These are phyloP conservation scores for Ophiosphaerella narmari DNA, from an alignment of 2,329 filamentous ascomycete species.

Conservation along the genomic window DNA sequence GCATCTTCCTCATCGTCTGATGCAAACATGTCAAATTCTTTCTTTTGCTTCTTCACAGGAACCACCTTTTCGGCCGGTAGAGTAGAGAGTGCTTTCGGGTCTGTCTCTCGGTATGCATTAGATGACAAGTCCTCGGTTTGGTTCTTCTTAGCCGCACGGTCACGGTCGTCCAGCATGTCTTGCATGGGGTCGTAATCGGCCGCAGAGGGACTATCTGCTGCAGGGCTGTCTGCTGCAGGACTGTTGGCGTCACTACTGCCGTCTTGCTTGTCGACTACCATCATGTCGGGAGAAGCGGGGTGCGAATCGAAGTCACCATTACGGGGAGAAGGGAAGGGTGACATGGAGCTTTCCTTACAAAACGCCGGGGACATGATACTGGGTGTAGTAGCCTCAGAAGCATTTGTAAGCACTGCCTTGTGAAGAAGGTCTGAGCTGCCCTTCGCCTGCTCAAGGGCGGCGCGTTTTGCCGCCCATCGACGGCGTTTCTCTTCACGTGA, in stretches of 20 bases:
- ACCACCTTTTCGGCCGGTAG: conserved; percentile 47
- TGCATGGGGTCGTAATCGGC: conserved; percentile 89
- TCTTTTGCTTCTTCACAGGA: conserved; percentile 49
- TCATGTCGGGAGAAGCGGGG: conserved; percentile 47
- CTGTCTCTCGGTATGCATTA: conserved; percentile 63
- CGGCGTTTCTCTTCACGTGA: conserved; percentile 41
- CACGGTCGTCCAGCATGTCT: conserved; percentile 84
- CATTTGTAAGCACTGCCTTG: conserved; percentile 70
- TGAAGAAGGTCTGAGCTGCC: conserved; percentile 66
- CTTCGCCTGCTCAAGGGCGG: conserved; percentile 48
- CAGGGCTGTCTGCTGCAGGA: conserved; percentile 64
- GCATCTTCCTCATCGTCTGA: conserved; percentile 73
- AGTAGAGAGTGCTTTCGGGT: conserved; percentile 58
- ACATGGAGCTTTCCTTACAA: conserved; percentile 38
- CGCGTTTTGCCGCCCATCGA: conserved; percentile 40
- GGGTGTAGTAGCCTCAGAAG: conserved; percentile 61
- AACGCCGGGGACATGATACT: conserved; percentile 50
- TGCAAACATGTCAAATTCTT: conserved; percentile 67
- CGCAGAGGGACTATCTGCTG: conserved; percentile 76
- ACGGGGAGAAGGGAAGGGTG: conserved; percentile 44
- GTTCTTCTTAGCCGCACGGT: conserved; percentile 67
- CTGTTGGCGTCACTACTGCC: conserved; percentile 42
- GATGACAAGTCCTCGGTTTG: conserved; percentile 46
- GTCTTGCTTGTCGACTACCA: conserved; percentile 49
- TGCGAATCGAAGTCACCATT: conserved; percentile 43